Evolutionary conservation across 2,329 filamentous ascomycete species (phyloP).

Genomic region (Penicillium janthinellum): DNA sequence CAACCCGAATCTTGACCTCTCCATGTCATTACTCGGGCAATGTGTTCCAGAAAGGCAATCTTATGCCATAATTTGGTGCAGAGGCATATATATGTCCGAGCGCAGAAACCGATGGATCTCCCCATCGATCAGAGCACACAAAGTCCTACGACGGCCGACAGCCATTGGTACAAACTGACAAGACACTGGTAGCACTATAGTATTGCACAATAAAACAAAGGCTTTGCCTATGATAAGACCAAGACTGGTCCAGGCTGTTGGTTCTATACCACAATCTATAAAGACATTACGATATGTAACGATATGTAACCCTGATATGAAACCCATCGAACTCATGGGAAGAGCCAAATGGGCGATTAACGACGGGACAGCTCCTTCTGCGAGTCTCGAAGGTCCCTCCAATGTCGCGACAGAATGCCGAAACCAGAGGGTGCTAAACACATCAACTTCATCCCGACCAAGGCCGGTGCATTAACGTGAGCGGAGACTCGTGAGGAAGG

Average conservation of each 20-base stretch:
- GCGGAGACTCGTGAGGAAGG: conserved; percentile 42
- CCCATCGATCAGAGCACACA: background rate
- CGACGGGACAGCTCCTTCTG: conserved; percentile 49
- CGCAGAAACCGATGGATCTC: background rate
- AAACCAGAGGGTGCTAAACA: conserved; percentile 44
- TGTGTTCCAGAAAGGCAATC: background rate
- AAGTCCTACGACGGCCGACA: background rate
- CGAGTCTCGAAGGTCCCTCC: conserved; percentile 42
- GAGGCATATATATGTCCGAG: background rate
- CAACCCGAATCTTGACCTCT: background rate
- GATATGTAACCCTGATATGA: conserved; percentile 53
- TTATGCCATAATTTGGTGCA: background rate
- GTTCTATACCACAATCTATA: background rate
- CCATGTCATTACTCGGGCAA: background rate
- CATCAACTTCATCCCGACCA: conserved; percentile 42
- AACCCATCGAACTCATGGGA: conserved; percentile 50
- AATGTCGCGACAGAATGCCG: conserved; percentile 50
- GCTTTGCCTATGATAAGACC: background rate
- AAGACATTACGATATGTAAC: conserved; percentile 35
- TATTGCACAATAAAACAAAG: background rate
- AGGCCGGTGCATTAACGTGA: conserved; percentile 39
- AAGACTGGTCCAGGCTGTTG: background rate
- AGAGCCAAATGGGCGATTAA: conserved; percentile 54
- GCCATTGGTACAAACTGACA: background rate
- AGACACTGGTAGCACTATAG: background rate